phyloP scores from a whole-genome alignment of 2,329 filamentous ascomycete genomes.

The Exserohilum turcica region DNA sequence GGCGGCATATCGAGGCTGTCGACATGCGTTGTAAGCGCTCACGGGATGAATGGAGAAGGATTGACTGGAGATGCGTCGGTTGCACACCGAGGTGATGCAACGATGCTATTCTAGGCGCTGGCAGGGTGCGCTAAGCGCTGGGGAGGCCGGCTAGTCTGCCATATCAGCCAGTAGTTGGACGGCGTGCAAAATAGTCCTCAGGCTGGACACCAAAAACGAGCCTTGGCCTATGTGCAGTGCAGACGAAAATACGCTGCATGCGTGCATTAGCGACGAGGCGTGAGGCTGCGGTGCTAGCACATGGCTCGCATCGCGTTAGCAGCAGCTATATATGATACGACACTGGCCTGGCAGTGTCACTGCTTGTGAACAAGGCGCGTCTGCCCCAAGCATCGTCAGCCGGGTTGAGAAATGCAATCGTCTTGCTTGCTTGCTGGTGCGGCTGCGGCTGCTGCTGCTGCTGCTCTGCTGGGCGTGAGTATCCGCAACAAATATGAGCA shows the following conservation, averaged over 20 bases:
- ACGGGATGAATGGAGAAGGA: slow-evolving; percentile 23
- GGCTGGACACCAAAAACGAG: slow-evolving; percentile 31
- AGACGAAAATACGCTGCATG: slow-evolving; percentile 23
- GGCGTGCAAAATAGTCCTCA: slow-evolving; percentile 27
- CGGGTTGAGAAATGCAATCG: not conserved
- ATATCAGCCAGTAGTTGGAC: slow-evolving; percentile 29
- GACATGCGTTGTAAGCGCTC: slow-evolving; percentile 43
- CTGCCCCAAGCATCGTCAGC: not conserved
- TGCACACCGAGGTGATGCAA: slow-evolving; percentile 38
- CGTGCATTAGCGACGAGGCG: slow-evolving; percentile 10
- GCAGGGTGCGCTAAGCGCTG: slow-evolving; percentile 40
- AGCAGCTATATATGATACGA: not conserved
- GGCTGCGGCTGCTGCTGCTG: too few species aligned
- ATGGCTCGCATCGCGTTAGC: not conserved
- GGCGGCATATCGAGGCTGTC: slow-evolving; percentile 39
- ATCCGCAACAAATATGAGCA: not conserved
- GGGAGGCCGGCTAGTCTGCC: slow-evolving; percentile 24
- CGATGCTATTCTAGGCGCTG: slow-evolving; percentile 40
- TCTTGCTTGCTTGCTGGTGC: too few species aligned
- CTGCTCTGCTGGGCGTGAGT: not conserved
- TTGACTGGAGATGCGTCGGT: slow-evolving; percentile 32
- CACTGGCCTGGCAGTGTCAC: not conserved
- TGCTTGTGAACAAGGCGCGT: not conserved
- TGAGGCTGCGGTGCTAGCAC: slow-evolving; percentile 2
- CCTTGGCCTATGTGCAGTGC: slow-evolving; percentile 41